These are phyloP conservation scores for Solanum hybrid DNA, from an alignment of 305 asterid species.

Conservation along the genomic window DNA sequence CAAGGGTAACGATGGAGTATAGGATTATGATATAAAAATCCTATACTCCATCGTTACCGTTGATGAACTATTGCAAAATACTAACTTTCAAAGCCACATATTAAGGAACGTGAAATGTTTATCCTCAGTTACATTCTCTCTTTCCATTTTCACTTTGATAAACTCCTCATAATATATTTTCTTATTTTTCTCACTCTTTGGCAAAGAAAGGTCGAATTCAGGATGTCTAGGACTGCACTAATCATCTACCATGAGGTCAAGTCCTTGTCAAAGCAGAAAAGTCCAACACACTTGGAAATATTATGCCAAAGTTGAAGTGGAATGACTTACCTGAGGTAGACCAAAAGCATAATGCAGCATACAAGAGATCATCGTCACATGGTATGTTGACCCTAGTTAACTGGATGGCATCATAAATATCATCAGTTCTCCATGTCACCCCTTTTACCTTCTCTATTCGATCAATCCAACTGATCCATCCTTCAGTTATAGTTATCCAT, in stretches of 20 bases:
- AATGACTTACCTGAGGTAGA: neutral
- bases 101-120: neutral
- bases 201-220: neutral
- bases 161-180: neutral
- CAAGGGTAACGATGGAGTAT: too few relatives aligned
- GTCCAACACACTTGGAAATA: neutral
- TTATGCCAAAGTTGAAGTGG: neutral
- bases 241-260: neutral
- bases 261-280: neutral
- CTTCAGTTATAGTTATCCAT: neutral
- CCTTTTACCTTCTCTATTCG: neutral
- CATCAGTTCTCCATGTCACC: neutral
- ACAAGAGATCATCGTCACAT: neutral
- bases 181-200: neutral
- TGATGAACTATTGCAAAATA: too few relatives aligned
- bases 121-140: neutral
- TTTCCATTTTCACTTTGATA: neutral
- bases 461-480: neutral
- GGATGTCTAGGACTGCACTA: neutral
- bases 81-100: too few relatives aligned
- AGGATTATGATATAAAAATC: too few relatives aligned
- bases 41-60: too few relatives aligned
- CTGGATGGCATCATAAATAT: neutral
- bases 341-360: neutral
- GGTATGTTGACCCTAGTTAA: neutral